Percentiles rank a stretch among this genome's conserved stretches.
These are phyloP conservation scores for Trametes maxima DNA, from an alignment of 768 basidiomycete species.

Conservation along the genomic window DNA sequence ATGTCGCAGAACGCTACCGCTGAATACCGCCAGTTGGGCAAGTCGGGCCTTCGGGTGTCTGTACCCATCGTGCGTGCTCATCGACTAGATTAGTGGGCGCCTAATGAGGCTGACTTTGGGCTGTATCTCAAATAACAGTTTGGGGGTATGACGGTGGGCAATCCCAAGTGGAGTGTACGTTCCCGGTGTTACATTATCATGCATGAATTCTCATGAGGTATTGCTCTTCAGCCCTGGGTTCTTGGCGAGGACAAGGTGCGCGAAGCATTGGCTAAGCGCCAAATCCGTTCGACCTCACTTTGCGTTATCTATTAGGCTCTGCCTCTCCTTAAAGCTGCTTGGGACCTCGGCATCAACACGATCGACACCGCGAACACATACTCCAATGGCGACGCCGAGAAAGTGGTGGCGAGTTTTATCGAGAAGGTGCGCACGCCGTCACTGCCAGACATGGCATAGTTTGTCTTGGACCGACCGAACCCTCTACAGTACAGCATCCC, in stretches of 20 bases:
- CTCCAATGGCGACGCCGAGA: constrained; percentile 41
- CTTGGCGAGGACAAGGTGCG: constrained; percentile 26
- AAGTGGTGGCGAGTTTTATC: constrained; percentile 45
- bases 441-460: not conserved
- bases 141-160: constrained; percentile 28
- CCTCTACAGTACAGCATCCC: constrained; percentile 27
- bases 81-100: no score
- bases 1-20: not conserved
- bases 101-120: not conserved
- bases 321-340: constrained; percentile 32
- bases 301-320: constrained; percentile 11
- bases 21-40: constrained; percentile 31
- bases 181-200: not conserved
- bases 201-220: not conserved
- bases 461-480: constrained; percentile 3
- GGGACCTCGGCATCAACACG: constrained; percentile 34
- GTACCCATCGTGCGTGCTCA: constrained; percentile 28
- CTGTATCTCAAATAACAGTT: not conserved
- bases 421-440: constrained; percentile 33
- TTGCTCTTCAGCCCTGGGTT: constrained; percentile 24
- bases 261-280: not conserved
- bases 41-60: constrained; percentile 29
- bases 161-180: constrained; percentile 24
- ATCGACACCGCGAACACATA: constrained; percentile 40
- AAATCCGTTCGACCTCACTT: not conserved